Evolutionary conservation across 2,329 filamentous ascomycete genomes (phyloP), one percentile per base, ranked within the genome.

Genomic region (Nemania sp.): DNA sequence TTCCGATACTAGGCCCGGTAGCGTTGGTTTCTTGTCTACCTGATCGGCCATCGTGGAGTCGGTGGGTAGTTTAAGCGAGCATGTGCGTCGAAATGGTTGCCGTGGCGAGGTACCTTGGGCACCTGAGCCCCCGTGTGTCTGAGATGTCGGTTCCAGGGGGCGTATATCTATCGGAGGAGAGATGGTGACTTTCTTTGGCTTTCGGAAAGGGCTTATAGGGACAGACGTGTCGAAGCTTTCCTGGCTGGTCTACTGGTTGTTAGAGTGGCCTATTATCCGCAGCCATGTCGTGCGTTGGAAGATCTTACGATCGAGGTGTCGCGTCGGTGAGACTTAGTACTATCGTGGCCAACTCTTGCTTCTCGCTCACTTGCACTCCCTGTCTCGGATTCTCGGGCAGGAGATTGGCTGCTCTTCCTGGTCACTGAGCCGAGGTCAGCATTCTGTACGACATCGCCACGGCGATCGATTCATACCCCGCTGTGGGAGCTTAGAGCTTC

Each of bases 401-500:
- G 63, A 45, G 59, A 32, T 17, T 59, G 61, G 50, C 43, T 66
- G 60, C 61, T 66, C 48, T 62, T 63, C 46, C 58, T 65, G 11
- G 49, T 29, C 45, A 53, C 64, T 69, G 34, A 37, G 9, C 56
- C 53, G 40, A 46, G 51, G 54, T 70, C 55, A 68, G 65, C 53
- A 53, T 37, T 53, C 17, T 55, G 58, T 12, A 40, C 15, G 45
- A 54, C 20, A 45, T 60, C 54, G 40, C 59, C 42, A 35, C 62
- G 63, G 48, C 53, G 57, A 43, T 48, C 53, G 57, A 43, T 48
- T 54, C 15, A 51, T 48, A 18, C 60, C 64, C 21, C 57, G 57
- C 29, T 63, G 65, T 17, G 65, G 68, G 21, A 67, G 65, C 53
- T 47, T 68, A 3, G 69, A 67, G 46, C 29, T 37, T 53, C 56